Evolutionary conservation across 1,284 basidiomycete genomes (phyloP), one percentile per base, ranked within the genome.

Genomic region (Melampsora americana): DNA sequence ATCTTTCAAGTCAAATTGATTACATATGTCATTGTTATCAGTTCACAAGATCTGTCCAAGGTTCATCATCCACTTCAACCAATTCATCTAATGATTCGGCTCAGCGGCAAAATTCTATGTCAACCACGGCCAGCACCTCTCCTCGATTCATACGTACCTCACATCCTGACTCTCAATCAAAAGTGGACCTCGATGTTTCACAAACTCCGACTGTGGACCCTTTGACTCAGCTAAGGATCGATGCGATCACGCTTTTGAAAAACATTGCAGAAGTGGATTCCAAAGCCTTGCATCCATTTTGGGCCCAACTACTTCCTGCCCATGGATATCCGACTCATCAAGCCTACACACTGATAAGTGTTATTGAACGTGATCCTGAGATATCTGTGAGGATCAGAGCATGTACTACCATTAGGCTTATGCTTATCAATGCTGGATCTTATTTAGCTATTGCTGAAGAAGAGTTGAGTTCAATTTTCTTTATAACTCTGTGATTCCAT

Each of bases 401-500:
- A 18, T 75, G 66, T 35, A 53, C 28, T 26, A 35, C 62, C 18
- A 26, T 75, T 0, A 60, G 48, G 60, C 59, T 44, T 7, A 46
- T 75, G 44, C 44, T 75, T 16, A n/a, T 30, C 16, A 66, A 59
- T 32, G 50, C 73, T 60, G 73, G 44, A 14, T 16, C 56, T 16
- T 68, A 75, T 35, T 50, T 75, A 59, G 66, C 66, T 39, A 68
- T 75, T 20, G 73, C 73, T 28, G 73, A 75, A 53, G 66, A 75
- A 50, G 50, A 69, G 73, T 75, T 68, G 56, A 30, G 64, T 56
- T 28, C 26, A 46, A 32, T 48, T 44, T 44, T 44, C 42, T 16
- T 44, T 14, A 44, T 44, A 44, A 14, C 42, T 44, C 42, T 44
- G 42, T 44, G 42, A 44, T 44, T 44, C 42, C 42, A 44, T 44